Base-by-base conservation (phyloP, 306 rosid genomes). In the Trifolium pratense region DNA sequence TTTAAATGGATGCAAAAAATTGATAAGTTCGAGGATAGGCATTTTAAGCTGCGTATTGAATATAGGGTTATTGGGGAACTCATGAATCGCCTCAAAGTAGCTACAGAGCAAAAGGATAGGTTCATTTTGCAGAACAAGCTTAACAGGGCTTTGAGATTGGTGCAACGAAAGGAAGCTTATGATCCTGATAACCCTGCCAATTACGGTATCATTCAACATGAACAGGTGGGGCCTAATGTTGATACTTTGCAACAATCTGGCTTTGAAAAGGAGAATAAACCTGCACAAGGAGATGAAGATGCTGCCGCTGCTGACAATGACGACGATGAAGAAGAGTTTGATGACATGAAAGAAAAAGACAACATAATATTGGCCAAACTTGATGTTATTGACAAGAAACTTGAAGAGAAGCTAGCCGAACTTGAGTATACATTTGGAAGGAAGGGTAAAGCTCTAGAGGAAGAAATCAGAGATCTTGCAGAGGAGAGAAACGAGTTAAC, bases 281-380 rank as follows among this genome's bases (percentile, higher is more conserved):
- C 12, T 15, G 73, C 32, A 40, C 83, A 45, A 51, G 85, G 84
- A 42, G 83, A 45, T 26, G 85, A 79, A 65, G 89, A 67, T 11
- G 86, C 79, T 12, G 84, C 77, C 0, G 86, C 63, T 26, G 89
- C 73, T 37, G 90, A 63, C 10, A 89, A 81, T 31, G 83, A 79
- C 18, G 88, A 82, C 0, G 96, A 86, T 3, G 96, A 85, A 5
- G 84, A 87, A 34, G 97, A 91, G 77, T 91, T 85, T 81, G 93
- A 94, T 86, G 94, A 89, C 88, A 87, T 88, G 91, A 91, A 94
- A 85, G 97, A 91, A 80, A 89, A 86, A 75, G 97, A 94, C 76
- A 89, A 80, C 80, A 80, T 86, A 68, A 79, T 89, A 58, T 79
- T 91, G 64, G 92, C 86, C 65, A 88, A 91, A 80, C 92, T 94